Evolutionary conservation across 2,329 filamentous ascomycete genomes (phyloP).

Genomic region (Lecanoromycetidae sp.): DNA sequence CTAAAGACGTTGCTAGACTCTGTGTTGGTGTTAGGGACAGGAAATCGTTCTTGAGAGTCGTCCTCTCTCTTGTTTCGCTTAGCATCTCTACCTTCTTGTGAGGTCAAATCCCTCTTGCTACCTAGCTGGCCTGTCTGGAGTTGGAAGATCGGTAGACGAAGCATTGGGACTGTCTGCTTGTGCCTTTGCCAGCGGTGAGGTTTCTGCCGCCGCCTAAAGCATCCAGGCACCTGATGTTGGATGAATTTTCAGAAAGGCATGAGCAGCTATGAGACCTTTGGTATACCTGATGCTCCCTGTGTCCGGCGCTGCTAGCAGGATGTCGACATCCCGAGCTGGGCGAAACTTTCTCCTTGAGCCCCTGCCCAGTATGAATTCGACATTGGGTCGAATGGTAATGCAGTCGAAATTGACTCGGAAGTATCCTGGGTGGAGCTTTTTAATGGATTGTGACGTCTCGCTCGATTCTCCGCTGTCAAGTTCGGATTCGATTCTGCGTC

Average conservation of each 20-base stretch:
- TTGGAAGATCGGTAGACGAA: not conserved
- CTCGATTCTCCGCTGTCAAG: not conserved
- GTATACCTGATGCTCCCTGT: not conserved
- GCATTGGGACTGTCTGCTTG: not conserved
- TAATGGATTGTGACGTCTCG: not conserved
- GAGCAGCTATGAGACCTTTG: not conserved
- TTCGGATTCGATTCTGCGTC: no score
- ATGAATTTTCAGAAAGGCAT: not conserved
- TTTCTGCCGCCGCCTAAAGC: not conserved
- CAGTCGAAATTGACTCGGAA: not conserved
- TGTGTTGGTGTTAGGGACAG: no score
- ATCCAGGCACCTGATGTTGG: not conserved
- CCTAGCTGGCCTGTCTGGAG: no score
- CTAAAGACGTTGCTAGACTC: no score
- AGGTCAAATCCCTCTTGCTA: no score
- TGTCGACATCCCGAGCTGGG: not conserved
- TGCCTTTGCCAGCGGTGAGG: not conserved
- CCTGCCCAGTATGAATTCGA: not conserved
- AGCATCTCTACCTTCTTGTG: no score
- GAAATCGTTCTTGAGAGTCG: no score
- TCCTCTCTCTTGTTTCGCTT: no score
- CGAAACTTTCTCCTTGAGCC: conserved; percentile 1
- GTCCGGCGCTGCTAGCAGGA: not conserved
- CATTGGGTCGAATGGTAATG: not conserved
- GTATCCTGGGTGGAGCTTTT: not conserved